Evolutionary conservation across 129 eudicot species (phyloP).

Genomic region (Arctium minus): DNA sequence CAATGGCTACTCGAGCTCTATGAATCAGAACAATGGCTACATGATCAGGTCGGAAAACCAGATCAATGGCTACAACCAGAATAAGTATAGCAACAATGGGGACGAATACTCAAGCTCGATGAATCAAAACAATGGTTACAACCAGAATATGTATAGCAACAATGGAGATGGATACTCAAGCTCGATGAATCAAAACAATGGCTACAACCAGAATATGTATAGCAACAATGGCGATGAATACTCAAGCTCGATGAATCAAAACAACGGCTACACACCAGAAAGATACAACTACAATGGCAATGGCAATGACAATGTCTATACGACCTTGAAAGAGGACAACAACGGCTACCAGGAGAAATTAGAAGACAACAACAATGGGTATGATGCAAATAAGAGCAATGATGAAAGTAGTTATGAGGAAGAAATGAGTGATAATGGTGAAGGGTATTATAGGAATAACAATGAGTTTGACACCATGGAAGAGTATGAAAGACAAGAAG

Average conservation of each 20-base stretch:
- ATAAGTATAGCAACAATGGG: conserved; percentile 8
- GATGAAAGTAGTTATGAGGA: conserved; percentile 23
- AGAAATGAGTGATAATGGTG: conserved; percentile 28
- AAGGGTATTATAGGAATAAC: conserved; percentile 38
- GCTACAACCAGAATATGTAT: conserved; percentile 3
- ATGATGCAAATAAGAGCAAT: background rate
- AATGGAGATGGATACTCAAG: conserved; percentile 18
- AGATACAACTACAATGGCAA: background rate
- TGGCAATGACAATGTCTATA: conserved; percentile 15
- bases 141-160: background rate
- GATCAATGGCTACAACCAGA: conserved; percentile 8
- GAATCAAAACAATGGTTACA: background rate
- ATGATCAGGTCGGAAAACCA: background rate
- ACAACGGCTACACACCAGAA: conserved; percentile 16
- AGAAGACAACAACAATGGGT: conserved; percentile 21
- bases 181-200: conserved; percentile 12
- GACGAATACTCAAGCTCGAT: conserved; percentile 1
- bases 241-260: background rate
- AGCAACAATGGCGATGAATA: background rate
- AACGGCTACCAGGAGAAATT: background rate
- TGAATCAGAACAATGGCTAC: background rate
- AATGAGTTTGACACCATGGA: conserved; percentile 72
- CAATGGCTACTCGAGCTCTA: background rate
- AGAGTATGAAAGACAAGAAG: conserved; percentile 66
- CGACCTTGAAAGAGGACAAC: conserved; percentile 18